Conservation (phyloP, 306 rosid genomes). For the Hippophae gyantsensis region DNA sequence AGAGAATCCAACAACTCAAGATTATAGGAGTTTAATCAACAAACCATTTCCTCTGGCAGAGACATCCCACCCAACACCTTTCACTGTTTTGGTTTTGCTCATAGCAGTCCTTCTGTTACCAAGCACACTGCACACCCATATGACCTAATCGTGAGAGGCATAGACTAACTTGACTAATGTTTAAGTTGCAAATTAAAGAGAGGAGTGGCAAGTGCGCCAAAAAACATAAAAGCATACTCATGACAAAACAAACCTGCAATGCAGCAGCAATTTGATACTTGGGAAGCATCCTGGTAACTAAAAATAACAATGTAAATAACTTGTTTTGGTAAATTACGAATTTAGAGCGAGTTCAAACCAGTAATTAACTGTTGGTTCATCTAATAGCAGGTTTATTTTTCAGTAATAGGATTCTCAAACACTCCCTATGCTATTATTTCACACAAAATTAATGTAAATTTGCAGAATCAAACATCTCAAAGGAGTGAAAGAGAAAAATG, state of each 20-base stretch:
- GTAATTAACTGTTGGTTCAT: no score
- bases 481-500: no score
- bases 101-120: slow-evolving; percentile 94
- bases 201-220: neutral
- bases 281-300: slow-evolving; percentile 64
- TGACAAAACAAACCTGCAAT: slow-evolving; percentile 49
- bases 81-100: slow-evolving; percentile 74
- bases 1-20: no score
- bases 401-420: no score
- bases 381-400: no score
- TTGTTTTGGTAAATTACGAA: neutral
- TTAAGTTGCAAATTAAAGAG: slow-evolving; percentile 1
- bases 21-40: slow-evolving; percentile 1
- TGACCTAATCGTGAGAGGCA: slow-evolving; percentile 15
- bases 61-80: slow-evolving; percentile 94
- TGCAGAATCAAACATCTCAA: no score
- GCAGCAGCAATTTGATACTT: slow-evolving; percentile 75
- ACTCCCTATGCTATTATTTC: no score
- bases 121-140: slow-evolving; percentile 52
- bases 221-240: neutral
- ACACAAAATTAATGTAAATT: no score
- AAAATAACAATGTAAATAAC: slow-evolving; percentile 11
- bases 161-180: neutral
- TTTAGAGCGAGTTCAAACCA: neutral
- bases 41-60: slow-evolving; percentile 93